A percentile compares a stretch with the other conserved stretches of the same genome.
These are phyloP conservation scores for Aspergillus sp. DNA, from an alignment of 2,329 filamentous ascomycete species.

Conservation along the genomic window DNA sequence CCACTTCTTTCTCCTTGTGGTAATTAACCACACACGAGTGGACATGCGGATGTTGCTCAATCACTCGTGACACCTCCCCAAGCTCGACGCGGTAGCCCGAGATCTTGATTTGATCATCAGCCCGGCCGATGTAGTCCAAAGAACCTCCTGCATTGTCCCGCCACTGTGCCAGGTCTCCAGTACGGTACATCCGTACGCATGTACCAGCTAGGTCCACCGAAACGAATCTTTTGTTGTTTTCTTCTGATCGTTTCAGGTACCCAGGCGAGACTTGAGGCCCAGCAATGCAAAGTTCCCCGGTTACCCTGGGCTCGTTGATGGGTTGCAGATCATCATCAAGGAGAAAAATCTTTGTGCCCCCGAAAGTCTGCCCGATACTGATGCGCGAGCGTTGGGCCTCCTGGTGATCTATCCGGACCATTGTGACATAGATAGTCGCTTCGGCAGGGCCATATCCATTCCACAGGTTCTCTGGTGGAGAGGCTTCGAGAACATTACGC, in stretches of 20 bases:
- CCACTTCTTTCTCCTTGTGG: neutral
- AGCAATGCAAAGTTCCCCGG: constrained; percentile 73
- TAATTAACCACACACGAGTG: neutral
- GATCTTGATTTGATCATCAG: constrained; percentile 83
- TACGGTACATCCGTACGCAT: constrained; percentile 60
- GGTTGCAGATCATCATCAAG: constrained; percentile 1
- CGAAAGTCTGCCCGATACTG: constrained; percentile 5
- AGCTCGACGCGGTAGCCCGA: constrained; percentile 87
- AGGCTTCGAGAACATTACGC: constrained; percentile 2
- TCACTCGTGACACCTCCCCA: constrained; percentile 76
- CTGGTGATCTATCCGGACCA: neutral
- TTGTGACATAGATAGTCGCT: constrained; percentile 4
- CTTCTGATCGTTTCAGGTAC: constrained; percentile 58
- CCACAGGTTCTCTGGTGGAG: constrained; percentile 10
- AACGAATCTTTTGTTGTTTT: constrained; percentile 66
- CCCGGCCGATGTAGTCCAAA: constrained; percentile 69
- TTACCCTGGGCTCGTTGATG: constrained; percentile 52
- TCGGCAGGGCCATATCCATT: constrained; percentile 17
- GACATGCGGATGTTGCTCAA: constrained; percentile 36
- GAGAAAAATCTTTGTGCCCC: constrained; percentile 4
- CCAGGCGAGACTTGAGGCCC: constrained; percentile 74
- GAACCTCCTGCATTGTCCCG: constrained; percentile 67
- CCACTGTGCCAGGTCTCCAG: constrained; percentile 61
- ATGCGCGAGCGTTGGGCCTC: constrained; percentile 3
- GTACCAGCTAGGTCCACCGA: neutral